phyloP scores from a whole-genome alignment of 176 grass and related monocot genomes.

The Musa acuminata region DNA sequence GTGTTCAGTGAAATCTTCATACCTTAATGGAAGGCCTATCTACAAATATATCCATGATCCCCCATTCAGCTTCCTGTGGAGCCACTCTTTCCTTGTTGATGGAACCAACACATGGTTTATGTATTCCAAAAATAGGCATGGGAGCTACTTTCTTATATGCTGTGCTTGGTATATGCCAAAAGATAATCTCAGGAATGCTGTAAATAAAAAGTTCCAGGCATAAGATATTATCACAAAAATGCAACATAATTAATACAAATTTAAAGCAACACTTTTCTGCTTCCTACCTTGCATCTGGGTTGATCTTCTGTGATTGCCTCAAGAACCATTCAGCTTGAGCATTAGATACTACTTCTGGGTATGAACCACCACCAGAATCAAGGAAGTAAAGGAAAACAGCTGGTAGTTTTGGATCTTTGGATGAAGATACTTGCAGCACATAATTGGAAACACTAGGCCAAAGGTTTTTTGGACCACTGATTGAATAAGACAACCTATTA shows the following conservation, averaged over 20 bases:
- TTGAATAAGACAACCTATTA: constrained; percentile 42
- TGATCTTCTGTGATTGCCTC: constrained; percentile 31
- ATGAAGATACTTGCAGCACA: constrained; percentile 49
- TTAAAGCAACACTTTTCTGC: not conserved
- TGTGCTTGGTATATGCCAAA: constrained; percentile 87
- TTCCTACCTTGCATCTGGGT: constrained; percentile 50
- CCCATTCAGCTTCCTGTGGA: constrained; percentile 64
- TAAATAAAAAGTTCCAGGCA: not conserved
- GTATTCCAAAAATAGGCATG: constrained; percentile 26
- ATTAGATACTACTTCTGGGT: constrained; percentile 55
- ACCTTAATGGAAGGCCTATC: constrained; percentile 66
- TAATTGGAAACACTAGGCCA: constrained; percentile 91
- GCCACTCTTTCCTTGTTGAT: constrained; percentile 74
- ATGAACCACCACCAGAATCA: constrained; percentile 83
- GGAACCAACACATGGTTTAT: constrained; percentile 55
- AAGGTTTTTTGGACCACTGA: constrained; percentile 33
- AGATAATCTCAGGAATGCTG: constrained; percentile 67
- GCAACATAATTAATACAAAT: not conserved
- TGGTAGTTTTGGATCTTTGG: constrained; percentile 8
- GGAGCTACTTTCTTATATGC: constrained; percentile 59
- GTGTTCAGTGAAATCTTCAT: not conserved
- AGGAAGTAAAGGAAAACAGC: constrained; percentile 69
- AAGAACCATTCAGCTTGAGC: constrained; percentile 58
- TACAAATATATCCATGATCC: constrained; percentile 59
- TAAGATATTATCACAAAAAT: not conserved